These are phyloP conservation scores for Penicillium frequentans DNA, from an alignment of 2,329 filamentous ascomycete genomes.

Conservation along the genomic window DNA sequence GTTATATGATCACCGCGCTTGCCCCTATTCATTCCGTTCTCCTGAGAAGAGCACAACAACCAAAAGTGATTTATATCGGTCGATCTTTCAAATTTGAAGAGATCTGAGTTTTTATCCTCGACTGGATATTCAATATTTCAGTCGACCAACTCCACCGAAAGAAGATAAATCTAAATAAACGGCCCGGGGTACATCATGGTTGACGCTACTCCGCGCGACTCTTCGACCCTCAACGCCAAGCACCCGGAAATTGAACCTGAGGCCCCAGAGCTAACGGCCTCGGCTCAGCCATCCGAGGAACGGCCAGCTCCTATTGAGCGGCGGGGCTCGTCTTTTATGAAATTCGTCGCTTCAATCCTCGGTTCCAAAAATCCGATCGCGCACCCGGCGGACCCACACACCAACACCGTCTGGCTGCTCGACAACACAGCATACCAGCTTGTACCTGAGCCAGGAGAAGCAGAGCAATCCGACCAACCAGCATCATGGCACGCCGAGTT, in stretches of 20 bases:
- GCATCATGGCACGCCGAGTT: conserved; percentile 75
- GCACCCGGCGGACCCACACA: conserved; percentile 58
- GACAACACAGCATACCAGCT: conserved; percentile 80
- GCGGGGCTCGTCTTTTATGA: conserved; percentile 17
- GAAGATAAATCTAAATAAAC: neutral
- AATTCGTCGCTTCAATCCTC: conserved; percentile 33
- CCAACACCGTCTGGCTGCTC: conserved; percentile 80
- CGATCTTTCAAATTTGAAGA: neutral
- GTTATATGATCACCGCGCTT: conserved; percentile 23
- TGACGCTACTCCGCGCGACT: conserved; percentile 6
- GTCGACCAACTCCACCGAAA: neutral
- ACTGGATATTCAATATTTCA: neutral
- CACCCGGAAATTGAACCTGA: neutral
- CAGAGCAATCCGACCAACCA: conserved; percentile 17
- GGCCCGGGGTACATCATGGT: conserved; percentile 13
- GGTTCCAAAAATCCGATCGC: conserved; percentile 57
- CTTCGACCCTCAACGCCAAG: conserved; percentile 7
- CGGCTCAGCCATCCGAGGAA: neutral
- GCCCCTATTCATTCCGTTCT: conserved; percentile 15
- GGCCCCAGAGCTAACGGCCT: neutral
- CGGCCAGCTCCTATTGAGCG: conserved; percentile 5
- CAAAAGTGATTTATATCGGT: neutral
- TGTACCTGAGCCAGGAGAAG: conserved; percentile 18
- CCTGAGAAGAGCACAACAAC: neutral
- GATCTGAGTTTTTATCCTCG: neutral